These are phyloP conservation scores for Oropetium thomaeum DNA, from an alignment of 176 grass and related monocot genomes.

Conservation along the genomic window DNA sequence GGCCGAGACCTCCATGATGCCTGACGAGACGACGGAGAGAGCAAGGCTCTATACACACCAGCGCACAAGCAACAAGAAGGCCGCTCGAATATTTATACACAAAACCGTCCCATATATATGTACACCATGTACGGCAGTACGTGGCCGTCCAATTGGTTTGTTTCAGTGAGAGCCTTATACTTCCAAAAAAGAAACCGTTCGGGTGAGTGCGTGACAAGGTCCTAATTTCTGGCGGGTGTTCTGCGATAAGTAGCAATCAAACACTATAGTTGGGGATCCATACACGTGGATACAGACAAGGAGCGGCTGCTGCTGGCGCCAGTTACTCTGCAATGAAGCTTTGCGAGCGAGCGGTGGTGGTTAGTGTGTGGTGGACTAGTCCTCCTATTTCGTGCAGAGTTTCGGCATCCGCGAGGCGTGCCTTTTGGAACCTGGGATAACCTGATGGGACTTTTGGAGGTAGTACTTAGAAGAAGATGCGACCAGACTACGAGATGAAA, in stretches of 20 bases:
- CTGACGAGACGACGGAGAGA: not conserved
- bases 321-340: not conserved
- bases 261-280: not conserved
- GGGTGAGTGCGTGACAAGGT: conserved; percentile 1
- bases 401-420: not conserved
- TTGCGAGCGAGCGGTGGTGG: no score
- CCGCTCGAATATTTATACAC: conserved; percentile 9
- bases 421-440: not conserved
- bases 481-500: not conserved
- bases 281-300: not conserved
- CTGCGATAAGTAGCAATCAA: not conserved
- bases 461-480: not conserved
- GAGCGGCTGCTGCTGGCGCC: not conserved
- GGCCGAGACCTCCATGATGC: no score
- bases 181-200: not conserved
- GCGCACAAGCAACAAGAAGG: conserved; percentile 12
- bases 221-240: not conserved
- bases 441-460: not conserved
- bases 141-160: not conserved
- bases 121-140: not conserved
- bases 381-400: not conserved
- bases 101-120: not conserved
- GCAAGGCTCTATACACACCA: not conserved
- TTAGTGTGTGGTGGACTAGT: conserved; percentile 20
- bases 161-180: not conserved